phyloP scores from a whole-genome alignment of 805 yeast genomes.

The Candida boleticola region DNA sequence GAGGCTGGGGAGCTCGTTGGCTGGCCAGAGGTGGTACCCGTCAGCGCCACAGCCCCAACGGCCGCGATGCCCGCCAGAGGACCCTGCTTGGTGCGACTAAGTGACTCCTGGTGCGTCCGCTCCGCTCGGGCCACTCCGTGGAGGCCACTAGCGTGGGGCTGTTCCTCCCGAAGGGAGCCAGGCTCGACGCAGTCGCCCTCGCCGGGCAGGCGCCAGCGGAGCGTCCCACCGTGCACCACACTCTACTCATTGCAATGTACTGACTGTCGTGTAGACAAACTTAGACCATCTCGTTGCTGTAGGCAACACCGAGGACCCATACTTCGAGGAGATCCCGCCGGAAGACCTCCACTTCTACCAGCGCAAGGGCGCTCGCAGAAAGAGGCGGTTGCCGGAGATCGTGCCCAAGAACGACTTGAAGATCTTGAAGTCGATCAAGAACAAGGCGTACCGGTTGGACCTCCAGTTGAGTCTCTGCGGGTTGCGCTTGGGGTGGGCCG shows the following conservation, averaged over 20 bases:
- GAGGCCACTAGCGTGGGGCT: neutral
- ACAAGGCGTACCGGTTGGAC: constrained; percentile 38
- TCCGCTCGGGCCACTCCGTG: too few species aligned
- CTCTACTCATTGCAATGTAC: neutral
- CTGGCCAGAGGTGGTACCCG: too few species aligned
- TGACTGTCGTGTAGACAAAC: constrained; percentile 18
- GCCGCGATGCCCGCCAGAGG: too few species aligned
- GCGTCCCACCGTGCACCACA: too few species aligned
- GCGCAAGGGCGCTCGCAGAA: constrained; percentile 37
- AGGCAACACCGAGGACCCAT: constrained; percentile 36
- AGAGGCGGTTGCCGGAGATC: constrained; percentile 34
- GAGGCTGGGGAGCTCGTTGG: too few species aligned
- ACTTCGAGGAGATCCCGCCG: constrained; percentile 39
- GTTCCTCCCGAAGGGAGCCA: neutral
- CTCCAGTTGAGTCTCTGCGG: constrained; percentile 41
- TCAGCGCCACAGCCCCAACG: too few species aligned
- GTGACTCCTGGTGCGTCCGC: too few species aligned
- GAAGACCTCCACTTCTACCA: constrained; percentile 42
- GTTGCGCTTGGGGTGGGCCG: constrained; percentile 42
- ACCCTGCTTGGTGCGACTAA: too few species aligned
- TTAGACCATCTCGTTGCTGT: constrained; percentile 25
- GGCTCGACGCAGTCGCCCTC: neutral
- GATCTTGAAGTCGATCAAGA: constrained; percentile 33
- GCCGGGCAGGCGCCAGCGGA: neutral
- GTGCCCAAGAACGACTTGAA: constrained; percentile 33